Evolutionary conservation across 495 filamentous ascomycete species (phyloP), one percentile per base, ranked within the genome.

Genomic region (Xanthoparmelia taractica): DNA sequence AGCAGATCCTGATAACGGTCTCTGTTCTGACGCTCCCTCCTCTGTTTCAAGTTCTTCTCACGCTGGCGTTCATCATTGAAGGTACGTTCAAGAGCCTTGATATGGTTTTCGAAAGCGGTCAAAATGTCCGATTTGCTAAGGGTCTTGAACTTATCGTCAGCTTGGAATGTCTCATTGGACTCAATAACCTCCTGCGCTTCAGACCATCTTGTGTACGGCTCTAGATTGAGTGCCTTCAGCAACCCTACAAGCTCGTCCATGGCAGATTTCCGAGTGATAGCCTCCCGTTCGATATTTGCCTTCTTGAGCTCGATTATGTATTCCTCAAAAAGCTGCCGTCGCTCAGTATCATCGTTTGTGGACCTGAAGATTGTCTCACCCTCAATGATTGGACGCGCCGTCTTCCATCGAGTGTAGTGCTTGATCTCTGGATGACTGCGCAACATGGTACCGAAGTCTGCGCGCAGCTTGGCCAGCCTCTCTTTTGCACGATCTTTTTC

Each of bases 331-430:
- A 98, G 82, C 73, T 91, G 89, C 50, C 89, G 89, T 62, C 94
- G 86, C 75, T 97, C 94, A 66, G 82, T 82, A 67, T 98, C 94
- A 71, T 94, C 82, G 69, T 87, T 87, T 41, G 92, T 91, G 38
- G 92, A 91, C 64, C 91, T 86, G 78, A 97, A 98, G 62, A 93
- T 95, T 31, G 90, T 92, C 79, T 98, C 94, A 57, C 88, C 89
- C 74, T 97, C 90, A 70, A 98, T 94, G 58, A 96, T 96, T 23
- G 91, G 92, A 48, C 90, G 87, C 62, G 92, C 92, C 37, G 89
- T 97, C 81, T 90, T 97, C 95, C 95, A 98, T 61, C 92, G 88
- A 63, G 92, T 97, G 75, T 96, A 97, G 68, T 96, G 86, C 76
- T 93, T 95, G 73, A 99, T 97, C 77, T 97, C 94, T 69, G 92